Percentiles rank a stretch among this genome's conserved stretches.
Conservation (phyloP, 2,329 filamentous ascomycete genomes). For the Bertia moriformis region DNA sequence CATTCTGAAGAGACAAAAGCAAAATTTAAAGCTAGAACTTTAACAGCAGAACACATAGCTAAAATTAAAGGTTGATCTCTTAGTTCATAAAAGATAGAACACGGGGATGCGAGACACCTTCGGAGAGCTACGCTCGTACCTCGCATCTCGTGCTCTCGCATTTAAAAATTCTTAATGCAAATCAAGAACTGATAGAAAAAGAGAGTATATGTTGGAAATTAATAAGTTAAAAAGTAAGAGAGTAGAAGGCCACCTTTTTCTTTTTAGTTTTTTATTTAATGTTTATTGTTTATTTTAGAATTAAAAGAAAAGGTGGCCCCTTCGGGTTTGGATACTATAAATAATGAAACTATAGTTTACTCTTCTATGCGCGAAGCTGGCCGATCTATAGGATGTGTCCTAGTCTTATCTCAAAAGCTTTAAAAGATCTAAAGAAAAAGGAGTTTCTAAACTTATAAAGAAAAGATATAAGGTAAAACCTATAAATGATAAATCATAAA, state of each 20-base stretch:
- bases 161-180: conserved; percentile 1
- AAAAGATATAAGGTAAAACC: conserved; percentile 1
- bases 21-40: conserved; percentile 3
- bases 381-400: conserved; percentile 3
- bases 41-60: conserved; percentile 2
- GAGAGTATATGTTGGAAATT: neutral
- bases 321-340: conserved; percentile 1
- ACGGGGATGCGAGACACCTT: no score
- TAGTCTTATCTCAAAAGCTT: neutral
- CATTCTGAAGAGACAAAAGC: conserved; percentile 4
- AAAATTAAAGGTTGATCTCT: neutral
- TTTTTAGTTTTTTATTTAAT: conserved; percentile 1
- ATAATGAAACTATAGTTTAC: conserved; percentile 3
- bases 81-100: neutral
- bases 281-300: conserved; percentile 1
- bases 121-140: no score
- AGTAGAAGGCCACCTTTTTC: neutral
- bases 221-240: neutral
- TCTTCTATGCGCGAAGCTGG: conserved; percentile 4
- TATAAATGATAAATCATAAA: neutral
- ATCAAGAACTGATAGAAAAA: neutral
- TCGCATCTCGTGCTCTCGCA: no score
- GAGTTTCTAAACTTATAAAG: neutral
- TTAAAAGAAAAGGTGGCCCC: conserved; percentile 2
- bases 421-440: conserved; percentile 1